Percentiles rank a stretch among this genome's conserved stretches.
These are phyloP conservation scores for Plasmodium blacklocki DNA, from an alignment of 169 alveolate species.

Conservation along the genomic window DNA sequence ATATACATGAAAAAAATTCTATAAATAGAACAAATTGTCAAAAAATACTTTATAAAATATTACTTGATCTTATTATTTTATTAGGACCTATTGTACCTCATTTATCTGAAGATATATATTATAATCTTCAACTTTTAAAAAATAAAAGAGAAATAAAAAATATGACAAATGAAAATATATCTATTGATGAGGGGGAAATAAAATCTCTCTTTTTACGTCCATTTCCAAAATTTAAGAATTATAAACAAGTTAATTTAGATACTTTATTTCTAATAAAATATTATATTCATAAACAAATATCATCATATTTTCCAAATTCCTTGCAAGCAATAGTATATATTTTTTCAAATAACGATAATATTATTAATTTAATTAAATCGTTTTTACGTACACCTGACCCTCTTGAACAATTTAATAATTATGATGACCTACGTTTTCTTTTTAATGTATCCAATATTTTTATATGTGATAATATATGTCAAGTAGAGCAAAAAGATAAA, in stretches of 20 bases:
- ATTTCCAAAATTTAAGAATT: conserved; percentile 48
- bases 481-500: conserved; percentile 18
- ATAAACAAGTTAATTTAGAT: conserved; percentile 41
- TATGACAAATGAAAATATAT: too few relatives aligned
- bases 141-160: not conserved
- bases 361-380: conserved; percentile 24
- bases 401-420: conserved; percentile 21
- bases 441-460: conserved; percentile 64
- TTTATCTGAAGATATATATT: conserved; percentile 68
- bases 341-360: conserved; percentile 5
- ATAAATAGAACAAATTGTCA: conserved; percentile 67
- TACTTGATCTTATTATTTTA: conserved; percentile 28
- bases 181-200: not conserved
- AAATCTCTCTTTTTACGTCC: conserved; percentile 44
- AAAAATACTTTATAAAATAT: conserved; percentile 16
- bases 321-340: conserved; percentile 46
- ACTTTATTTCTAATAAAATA: conserved; percentile 47
- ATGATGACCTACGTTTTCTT: conserved; percentile 72
- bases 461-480: conserved; percentile 29
- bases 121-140: not conserved
- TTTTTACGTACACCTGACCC: conserved; percentile 33
- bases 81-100: conserved; percentile 67
- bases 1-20: conserved; percentile 50
- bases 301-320: conserved; percentile 21
- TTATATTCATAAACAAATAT: conserved; percentile 67